Conservation (phyloP, 2,329 filamentous ascomycete genomes). For the Drechslerella coelobrocha region DNA sequence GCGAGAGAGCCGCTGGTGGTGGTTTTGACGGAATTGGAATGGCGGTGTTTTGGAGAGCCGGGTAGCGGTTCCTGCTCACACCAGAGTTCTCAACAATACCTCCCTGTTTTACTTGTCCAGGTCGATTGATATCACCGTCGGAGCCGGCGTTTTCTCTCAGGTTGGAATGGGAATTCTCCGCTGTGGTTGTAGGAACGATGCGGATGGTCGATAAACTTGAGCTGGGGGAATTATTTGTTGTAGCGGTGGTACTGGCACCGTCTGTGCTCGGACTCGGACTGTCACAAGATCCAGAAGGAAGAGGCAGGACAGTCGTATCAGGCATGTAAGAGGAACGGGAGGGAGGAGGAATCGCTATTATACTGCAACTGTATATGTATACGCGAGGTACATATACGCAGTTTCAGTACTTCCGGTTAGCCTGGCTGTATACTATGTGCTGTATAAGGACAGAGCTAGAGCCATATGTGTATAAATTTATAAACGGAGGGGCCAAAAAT, state of each 20-base stretch:
- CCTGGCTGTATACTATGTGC: slow-evolving; percentile 12
- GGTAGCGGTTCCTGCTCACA: slow-evolving; percentile 20
- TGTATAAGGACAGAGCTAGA: neutral
- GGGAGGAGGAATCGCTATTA: slow-evolving; percentile 29
- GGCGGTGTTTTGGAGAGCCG: slow-evolving; percentile 14
- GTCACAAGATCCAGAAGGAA: slow-evolving; percentile 51
- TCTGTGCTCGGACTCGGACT: slow-evolving; percentile 47
- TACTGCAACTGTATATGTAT: slow-evolving; percentile 48
- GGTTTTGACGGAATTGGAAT: slow-evolving; percentile 40
- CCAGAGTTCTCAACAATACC: neutral
- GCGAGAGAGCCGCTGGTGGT: slow-evolving; percentile 22
- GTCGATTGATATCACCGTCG: no score
- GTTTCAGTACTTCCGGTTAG: slow-evolving; percentile 42
- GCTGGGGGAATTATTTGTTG: slow-evolving; percentile 4
- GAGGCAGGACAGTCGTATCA: slow-evolving; percentile 50
- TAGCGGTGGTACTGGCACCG: slow-evolving; percentile 13
- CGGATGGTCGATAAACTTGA: slow-evolving; percentile 15
- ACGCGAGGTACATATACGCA: slow-evolving; percentile 39
- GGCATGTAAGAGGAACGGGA: slow-evolving; percentile 47
- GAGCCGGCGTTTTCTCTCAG: neutral
- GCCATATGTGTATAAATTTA: neutral
- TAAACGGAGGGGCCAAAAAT: slow-evolving; percentile 9
- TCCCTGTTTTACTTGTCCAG: no score
- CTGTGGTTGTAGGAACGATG: neutral
- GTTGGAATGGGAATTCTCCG: slow-evolving; percentile 4